Base-by-base conservation (phyloP, 2,329 filamentous ascomycete species). In the Aspergillus jensenii region DNA sequence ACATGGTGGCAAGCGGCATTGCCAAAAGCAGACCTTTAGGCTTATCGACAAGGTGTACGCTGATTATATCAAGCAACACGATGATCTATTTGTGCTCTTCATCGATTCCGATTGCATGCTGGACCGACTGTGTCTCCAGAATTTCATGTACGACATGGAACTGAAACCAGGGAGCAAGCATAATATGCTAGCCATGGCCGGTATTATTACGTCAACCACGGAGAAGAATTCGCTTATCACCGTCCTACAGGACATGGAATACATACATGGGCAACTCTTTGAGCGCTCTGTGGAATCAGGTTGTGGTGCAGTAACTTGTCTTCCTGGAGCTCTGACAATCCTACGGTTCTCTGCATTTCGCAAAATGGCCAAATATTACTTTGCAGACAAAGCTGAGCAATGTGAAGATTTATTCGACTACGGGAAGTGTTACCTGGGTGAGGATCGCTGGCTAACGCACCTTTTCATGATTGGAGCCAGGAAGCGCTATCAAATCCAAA, bases 91-190 rank as follows among this genome's bases (percentile, higher is more conserved):
- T 73, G 89, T 98, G 53, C 84, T 98, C 11, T 98, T 98, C 77
- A 97, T 98, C 71, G 93, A 98, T 77, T 97, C 93, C 0, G 93
- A 98, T 73, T 98, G 95, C 75, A 95, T 97, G 61, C 81, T 98
- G 50, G 93, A 98, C 78, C 85, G 87, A 58, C 86, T 93, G 41
- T 98, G 93, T 72, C 85, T 98, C 59, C 93, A 97, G 72, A 98
- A 97, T 74, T 98, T 98, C 76, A 90, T 98, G 79, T 97, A 95
- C 75, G 93, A 98, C 72, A 98, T 98, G 95, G 92, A 98, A 75
- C 81, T 98, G 60, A 96, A 93, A 74, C 93, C 93, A 1, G 93
- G 93, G 55, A 96, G 93, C 77, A 87, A 90, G 70, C 87, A 88
- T 70, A 91, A 96, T 72, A 97, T 96, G 91, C 82, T 98, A 69